Evolutionary conservation across 768 basidiomycete genomes (phyloP).

Genomic region (Xerocomellus dryophilus): DNA sequence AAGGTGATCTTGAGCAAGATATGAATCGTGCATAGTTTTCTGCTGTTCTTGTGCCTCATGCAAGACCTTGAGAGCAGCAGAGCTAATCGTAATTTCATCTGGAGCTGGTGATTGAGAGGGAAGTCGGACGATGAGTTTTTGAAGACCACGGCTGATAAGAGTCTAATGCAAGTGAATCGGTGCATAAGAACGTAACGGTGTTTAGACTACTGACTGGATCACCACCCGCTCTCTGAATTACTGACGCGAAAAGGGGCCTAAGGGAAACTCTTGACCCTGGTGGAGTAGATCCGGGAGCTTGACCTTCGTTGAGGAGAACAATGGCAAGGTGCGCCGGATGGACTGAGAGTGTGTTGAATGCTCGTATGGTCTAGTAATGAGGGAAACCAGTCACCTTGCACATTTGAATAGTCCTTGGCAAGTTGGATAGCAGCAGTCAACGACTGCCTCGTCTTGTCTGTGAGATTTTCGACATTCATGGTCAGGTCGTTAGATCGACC

Average conservation of each 20-base stretch:
- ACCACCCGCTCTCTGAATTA: slow-evolving; percentile 80
- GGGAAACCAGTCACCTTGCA: slow-evolving; percentile 54
- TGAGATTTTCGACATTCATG: slow-evolving; percentile 67
- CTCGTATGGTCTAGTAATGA: not conserved
- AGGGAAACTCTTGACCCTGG: slow-evolving; percentile 31
- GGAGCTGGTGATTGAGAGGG: slow-evolving; percentile 86
- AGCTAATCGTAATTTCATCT: slow-evolving; percentile 67
- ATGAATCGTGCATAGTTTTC: slow-evolving; percentile 86
- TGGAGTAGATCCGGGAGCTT: slow-evolving; percentile 36
- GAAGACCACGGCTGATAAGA: slow-evolving; percentile 64
- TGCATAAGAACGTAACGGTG: not conserved
- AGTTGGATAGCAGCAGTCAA: slow-evolving; percentile 71
- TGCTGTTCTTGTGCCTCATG: slow-evolving; percentile 73
- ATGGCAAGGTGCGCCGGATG: slow-evolving; percentile 82
- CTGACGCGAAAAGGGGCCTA: slow-evolving; percentile 69
- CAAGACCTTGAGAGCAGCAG: slow-evolving; percentile 57
- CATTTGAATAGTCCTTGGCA: slow-evolving; percentile 81
- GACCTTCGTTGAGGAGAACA: slow-evolving; percentile 71
- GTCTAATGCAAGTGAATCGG: slow-evolving; percentile 34
- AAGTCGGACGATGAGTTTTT: slow-evolving; percentile 74
- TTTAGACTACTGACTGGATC: slow-evolving; percentile 56
- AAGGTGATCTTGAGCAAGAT: slow-evolving; percentile 91
- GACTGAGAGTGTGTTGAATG: slow-evolving; percentile 42
- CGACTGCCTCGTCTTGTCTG: slow-evolving; percentile 76
- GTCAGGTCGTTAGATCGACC: not conserved